These are phyloP conservation scores for Pisolithus microcarpus DNA, from an alignment of 768 basidiomycete species.

Conservation along the genomic window DNA sequence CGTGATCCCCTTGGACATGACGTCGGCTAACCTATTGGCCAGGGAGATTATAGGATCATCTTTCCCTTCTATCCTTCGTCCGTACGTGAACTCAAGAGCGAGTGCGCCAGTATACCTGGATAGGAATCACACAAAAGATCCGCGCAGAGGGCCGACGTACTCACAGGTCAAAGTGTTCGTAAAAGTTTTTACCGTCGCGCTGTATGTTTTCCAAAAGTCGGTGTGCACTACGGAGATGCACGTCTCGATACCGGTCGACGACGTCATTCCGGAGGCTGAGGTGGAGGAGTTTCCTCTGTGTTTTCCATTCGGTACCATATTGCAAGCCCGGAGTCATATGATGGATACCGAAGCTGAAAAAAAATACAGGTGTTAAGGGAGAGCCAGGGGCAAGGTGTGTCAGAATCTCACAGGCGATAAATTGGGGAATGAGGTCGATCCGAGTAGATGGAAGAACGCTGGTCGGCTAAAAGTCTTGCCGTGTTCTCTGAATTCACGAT, in stretches of 20 bases:
- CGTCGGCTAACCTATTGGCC: background rate
- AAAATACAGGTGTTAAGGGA: too few relatives aligned
- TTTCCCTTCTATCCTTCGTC: background rate
- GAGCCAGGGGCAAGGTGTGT: too few relatives aligned
- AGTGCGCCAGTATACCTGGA: background rate
- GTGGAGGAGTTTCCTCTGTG: constrained; percentile 11
- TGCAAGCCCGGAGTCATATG: constrained; percentile 5
- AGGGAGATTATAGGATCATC: constrained; percentile 5
- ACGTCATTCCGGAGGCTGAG: constrained; percentile 5
- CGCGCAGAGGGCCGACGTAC: background rate
- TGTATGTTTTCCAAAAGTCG: constrained; percentile 1
- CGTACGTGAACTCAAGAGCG: constrained; percentile 4
- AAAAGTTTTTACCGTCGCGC: background rate
- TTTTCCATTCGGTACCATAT: constrained; percentile 11
- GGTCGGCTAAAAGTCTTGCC: constrained; percentile 5
- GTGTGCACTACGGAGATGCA: constrained; percentile 1
- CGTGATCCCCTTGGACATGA: background rate
- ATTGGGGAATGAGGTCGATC: constrained; percentile 4
- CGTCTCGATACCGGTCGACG: constrained; percentile 1
- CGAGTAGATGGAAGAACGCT: constrained; percentile 8
- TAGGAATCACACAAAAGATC: background rate
- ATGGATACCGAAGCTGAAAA: constrained; percentile 6
- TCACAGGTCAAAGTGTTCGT: constrained; percentile 3
- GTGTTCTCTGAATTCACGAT: constrained; percentile 8
- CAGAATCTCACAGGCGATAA: constrained; percentile 1